A percentile compares a stretch with the other conserved stretches of the same genome.
phyloP scores from a whole-genome alignment of 2,329 filamentous ascomycete genomes.

The Colletotrichum sp. region DNA sequence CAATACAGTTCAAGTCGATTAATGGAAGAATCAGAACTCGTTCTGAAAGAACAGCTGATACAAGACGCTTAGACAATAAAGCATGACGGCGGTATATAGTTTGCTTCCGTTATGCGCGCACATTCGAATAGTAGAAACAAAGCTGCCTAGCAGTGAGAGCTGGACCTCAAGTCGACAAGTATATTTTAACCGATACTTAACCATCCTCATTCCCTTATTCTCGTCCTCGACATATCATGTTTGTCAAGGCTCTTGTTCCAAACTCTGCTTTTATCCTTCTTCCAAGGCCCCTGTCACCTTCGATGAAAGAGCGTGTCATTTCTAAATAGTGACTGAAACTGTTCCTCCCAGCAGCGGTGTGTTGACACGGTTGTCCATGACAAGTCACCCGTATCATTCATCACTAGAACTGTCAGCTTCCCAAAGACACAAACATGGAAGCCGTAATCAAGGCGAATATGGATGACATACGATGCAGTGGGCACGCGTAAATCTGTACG shows the following conservation, averaged over 20 bases:
- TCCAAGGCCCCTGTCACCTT: neutral
- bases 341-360: neutral
- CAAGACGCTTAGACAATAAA: neutral
- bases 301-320: neutral
- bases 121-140: neutral
- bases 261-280: neutral
- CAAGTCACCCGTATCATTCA: neutral
- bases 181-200: fast-evolving
- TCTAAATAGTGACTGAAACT: neutral
- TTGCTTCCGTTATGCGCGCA: too few relatives aligned
- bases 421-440: neutral
- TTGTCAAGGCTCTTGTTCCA: neutral
- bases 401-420: neutral
- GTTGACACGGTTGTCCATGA: neutral
- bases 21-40: neutral
- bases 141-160: neutral
- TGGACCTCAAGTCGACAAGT: neutral
- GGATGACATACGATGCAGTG: neutral
- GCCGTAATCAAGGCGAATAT: fast-evolving
- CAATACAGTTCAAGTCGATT: neutral
- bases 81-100: neutral
- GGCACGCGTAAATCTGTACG: neutral
- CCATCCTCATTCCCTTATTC: neutral
- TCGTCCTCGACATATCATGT: neutral
- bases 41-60: neutral